phyloP scores from a whole-genome alignment of 495 filamentous ascomycete genomes.

The Antarctomyces pellizariae region DNA sequence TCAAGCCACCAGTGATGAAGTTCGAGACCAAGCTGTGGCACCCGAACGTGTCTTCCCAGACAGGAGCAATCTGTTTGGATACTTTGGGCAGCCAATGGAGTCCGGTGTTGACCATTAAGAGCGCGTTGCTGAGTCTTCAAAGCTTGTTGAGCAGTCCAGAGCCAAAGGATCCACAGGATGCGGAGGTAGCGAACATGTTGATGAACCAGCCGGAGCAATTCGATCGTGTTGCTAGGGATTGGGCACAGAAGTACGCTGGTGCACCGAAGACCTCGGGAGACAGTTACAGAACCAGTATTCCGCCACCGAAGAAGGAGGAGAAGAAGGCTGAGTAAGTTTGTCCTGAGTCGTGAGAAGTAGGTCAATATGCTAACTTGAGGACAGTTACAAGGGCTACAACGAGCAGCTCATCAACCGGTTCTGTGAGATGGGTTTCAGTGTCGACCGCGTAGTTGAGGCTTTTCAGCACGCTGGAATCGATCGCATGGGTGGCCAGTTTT shows the following conservation, averaged over 20 bases:
- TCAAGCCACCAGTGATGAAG: slow-evolving; percentile 77
- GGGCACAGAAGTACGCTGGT: slow-evolving; percentile 65
- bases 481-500: slow-evolving; percentile 48
- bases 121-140: slow-evolving; percentile 76
- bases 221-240: slow-evolving; percentile 63
- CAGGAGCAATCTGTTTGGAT: slow-evolving; percentile 92
- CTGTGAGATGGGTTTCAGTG: slow-evolving; percentile 78
- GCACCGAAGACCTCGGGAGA: slow-evolving; percentile 35
- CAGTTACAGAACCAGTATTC: slow-evolving; percentile 6
- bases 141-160: slow-evolving; percentile 83
- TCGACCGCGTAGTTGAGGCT: slow-evolving; percentile 66
- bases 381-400: slow-evolving; percentile 76
- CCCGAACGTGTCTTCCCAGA: slow-evolving; percentile 89
- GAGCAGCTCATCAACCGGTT: slow-evolving; percentile 74
- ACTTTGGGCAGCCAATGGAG: slow-evolving; percentile 81
- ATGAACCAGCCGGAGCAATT: slow-evolving; percentile 57
- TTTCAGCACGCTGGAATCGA: slow-evolving; percentile 70
- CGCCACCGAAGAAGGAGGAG: slow-evolving; percentile 16
- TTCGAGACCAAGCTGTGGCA: slow-evolving; percentile 96
- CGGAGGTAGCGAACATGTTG: slow-evolving; percentile 84
- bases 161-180: slow-evolving; percentile 91
- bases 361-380: slow-evolving; percentile 1
- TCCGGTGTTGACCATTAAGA: slow-evolving; percentile 88
- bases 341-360: not conserved
- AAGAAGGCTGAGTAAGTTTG: slow-evolving; percentile 20